These are phyloP conservation scores for Annulohypoxylon maeteangense DNA, from an alignment of 495 filamentous ascomycete genomes.

Conservation along the genomic window DNA sequence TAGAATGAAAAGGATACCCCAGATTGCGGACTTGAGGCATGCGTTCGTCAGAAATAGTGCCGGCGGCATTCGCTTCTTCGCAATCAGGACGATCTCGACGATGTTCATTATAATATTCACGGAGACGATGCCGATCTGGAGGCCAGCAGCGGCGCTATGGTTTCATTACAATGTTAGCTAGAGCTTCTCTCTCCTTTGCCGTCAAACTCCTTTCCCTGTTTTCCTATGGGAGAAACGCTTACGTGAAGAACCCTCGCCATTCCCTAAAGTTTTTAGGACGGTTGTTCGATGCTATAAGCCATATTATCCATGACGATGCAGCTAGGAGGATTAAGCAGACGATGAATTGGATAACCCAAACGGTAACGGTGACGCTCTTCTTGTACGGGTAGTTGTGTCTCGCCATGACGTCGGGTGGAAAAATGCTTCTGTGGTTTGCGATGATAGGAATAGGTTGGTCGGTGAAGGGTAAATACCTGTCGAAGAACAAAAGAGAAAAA, in stretches of 20 bases:
- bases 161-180: conserved; percentile 22
- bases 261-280: neutral
- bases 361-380: conserved; percentile 37
- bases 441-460: neutral
- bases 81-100: conserved; percentile 41
- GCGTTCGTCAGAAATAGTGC: conserved; percentile 33
- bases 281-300: neutral
- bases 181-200: neutral
- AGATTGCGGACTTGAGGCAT: conserved; percentile 37
- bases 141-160: conserved; percentile 21
- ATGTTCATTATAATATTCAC: conserved; percentile 39
- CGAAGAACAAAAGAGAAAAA: neutral
- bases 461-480: neutral
- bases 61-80: conserved; percentile 31
- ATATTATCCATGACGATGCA: conserved; percentile 24
- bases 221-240: neutral
- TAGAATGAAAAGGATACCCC: conserved; percentile 36
- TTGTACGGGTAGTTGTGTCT: conserved; percentile 39
- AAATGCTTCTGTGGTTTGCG: neutral
- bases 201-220: neutral
- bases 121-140: conserved; percentile 34
- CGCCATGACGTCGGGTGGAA: conserved; percentile 23
- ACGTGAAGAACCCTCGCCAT: conserved; percentile 22
- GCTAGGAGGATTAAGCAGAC: conserved; percentile 32
- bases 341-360: conserved; percentile 39